A percentile compares a stretch with the other conserved stretches of the same genome.
Conservation (phyloP, 2,329 filamentous ascomycete genomes). For the Lachnellula hyalina region DNA sequence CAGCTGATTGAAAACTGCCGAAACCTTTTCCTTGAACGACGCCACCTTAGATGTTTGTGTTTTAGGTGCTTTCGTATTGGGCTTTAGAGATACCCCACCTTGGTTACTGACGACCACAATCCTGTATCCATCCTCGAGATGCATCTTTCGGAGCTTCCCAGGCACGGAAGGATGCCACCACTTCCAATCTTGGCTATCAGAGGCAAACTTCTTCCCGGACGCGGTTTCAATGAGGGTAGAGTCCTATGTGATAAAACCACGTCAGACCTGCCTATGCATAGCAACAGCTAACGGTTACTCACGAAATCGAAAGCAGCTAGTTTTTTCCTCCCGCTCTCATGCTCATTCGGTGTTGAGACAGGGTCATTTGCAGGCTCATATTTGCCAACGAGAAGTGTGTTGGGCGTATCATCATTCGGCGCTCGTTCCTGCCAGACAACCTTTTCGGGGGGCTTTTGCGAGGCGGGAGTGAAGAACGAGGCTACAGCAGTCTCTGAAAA, state of each 20-base stretch:
- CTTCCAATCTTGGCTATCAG: slow-evolving; percentile 75
- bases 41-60: slow-evolving; percentile 60
- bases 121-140: slow-evolving; percentile 61
- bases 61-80: slow-evolving; percentile 65
- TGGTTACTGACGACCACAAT: slow-evolving; percentile 87
- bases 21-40: slow-evolving; percentile 80
- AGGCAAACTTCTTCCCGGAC: slow-evolving; percentile 74
- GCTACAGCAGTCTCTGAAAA: slow-evolving; percentile 62
- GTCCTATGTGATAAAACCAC: slow-evolving; percentile 48
- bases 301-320: slow-evolving; percentile 69
- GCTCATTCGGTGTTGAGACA: slow-evolving; percentile 7
- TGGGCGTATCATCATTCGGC: slow-evolving; percentile 40
- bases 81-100: slow-evolving; percentile 70
- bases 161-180: slow-evolving; percentile 84
- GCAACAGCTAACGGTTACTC: slow-evolving; percentile 13
- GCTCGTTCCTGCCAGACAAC: slow-evolving; percentile 67
- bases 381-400: slow-evolving; percentile 68
- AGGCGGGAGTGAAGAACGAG: slow-evolving; percentile 82
- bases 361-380: slow-evolving; percentile 47
- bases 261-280: background rate
- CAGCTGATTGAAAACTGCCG: slow-evolving; percentile 62
- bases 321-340: slow-evolving; percentile 42
- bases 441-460: slow-evolving; percentile 75
- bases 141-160: slow-evolving; percentile 57
- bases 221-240: slow-evolving; percentile 77